Evolutionary conservation across 495 filamentous ascomycete species (phyloP).

Genomic region (Schizothecium vesticola): DNA sequence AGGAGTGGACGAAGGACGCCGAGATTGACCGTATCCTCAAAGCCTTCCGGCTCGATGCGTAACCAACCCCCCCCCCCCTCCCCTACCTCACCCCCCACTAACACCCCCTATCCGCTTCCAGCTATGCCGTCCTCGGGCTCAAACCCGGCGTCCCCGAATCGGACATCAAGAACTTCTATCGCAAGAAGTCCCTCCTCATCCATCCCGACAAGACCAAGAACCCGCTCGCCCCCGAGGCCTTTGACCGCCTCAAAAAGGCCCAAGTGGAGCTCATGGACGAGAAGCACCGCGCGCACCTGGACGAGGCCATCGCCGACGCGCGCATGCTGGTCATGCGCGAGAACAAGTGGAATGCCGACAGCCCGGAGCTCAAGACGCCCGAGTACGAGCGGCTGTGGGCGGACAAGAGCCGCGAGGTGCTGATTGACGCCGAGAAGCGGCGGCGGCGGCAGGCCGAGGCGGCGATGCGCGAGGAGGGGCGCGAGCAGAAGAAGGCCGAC

Average conservation of each 20-base stretch:
- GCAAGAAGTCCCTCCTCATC: conserved; percentile 94
- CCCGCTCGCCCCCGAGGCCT: conserved; percentile 85
- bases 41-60: conserved; percentile 87
- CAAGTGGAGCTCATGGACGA: conserved; percentile 89
- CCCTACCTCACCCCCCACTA: conserved; percentile 4
- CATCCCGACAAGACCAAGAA: conserved; percentile 98
- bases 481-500: conserved; percentile 80
- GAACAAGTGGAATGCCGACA: conserved; percentile 86
- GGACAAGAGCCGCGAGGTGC: conserved; percentile 83
- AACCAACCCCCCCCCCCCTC: conserved; percentile 27
- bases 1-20: conserved; percentile 92
- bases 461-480: conserved; percentile 92
- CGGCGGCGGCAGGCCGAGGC: conserved; percentile 82
- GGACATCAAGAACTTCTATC: conserved; percentile 90
- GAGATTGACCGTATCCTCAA: conserved; percentile 93
- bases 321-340: conserved; percentile 91
- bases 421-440: conserved; percentile 88
- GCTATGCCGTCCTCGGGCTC: conserved; percentile 91
- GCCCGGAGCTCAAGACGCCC: conserved; percentile 72
- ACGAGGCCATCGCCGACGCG: conserved; percentile 94
- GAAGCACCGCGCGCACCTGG: conserved; percentile 76
- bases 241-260: conserved; percentile 94
- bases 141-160: conserved; percentile 92
- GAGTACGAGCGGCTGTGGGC: conserved; percentile 81
- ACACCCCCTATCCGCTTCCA: conserved; percentile 26